phyloP scores from a whole-genome alignment of 768 basidiomycete species.

The Trametes cinnabarina region DNA sequence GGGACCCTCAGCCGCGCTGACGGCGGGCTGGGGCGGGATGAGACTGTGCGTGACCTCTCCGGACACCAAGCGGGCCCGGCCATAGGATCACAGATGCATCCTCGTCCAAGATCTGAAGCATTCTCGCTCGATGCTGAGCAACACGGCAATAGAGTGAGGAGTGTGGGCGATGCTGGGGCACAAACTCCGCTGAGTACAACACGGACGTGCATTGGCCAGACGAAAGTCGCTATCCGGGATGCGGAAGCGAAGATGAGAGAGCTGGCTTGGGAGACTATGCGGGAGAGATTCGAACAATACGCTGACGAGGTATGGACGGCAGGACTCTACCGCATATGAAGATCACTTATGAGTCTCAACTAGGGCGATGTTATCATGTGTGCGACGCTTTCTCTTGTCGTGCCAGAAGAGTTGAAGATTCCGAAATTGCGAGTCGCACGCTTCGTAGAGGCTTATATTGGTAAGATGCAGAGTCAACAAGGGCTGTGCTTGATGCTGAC shows the following conservation, averaged over 20 bases:
- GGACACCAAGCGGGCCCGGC: not conserved
- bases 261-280: slow-evolving; percentile 56
- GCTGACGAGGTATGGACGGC: slow-evolving; percentile 52
- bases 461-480: slow-evolving; percentile 40
- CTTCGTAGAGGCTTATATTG: slow-evolving; percentile 73
- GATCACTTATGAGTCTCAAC: too few species aligned
- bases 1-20: slow-evolving; percentile 19
- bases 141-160: not conserved
- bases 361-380: slow-evolving; percentile 86
- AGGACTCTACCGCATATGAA: too few species aligned
- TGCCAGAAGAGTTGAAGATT: slow-evolving; percentile 55
- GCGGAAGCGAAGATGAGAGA: slow-evolving; percentile 53
- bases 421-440: slow-evolving; percentile 40
- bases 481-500: slow-evolving; percentile 8
- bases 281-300: slow-evolving; percentile 56
- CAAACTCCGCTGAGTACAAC: slow-evolving; percentile 15
- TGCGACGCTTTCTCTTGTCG: slow-evolving; percentile 65
- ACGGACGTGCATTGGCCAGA: slow-evolving; percentile 13
- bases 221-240: slow-evolving; percentile 31
- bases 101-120: slow-evolving; percentile 22
- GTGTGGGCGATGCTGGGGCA: not conserved
- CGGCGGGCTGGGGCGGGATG: slow-evolving; percentile 16
- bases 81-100: slow-evolving; percentile 11
- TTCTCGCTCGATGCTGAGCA: slow-evolving; percentile 16
- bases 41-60: slow-evolving; percentile 20